Percentiles rank a stretch among this genome's conserved stretches.
Conservation (phyloP, 2,329 filamentous ascomycete genomes). For the Akanthomyces dipterigenus region DNA sequence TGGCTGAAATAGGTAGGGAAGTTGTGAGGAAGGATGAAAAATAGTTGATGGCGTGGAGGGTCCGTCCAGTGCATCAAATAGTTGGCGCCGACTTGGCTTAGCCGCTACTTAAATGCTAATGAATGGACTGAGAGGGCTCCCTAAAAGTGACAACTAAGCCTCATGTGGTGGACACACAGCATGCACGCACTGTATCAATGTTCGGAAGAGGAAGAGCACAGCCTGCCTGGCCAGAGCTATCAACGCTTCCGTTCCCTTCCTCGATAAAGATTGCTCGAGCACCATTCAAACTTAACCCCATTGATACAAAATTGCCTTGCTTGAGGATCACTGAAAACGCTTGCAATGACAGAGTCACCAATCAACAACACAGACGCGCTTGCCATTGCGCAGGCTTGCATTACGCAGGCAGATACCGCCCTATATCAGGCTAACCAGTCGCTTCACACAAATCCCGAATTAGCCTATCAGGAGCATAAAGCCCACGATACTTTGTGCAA, state of each 20-base stretch:
- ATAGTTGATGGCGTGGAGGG: not conserved
- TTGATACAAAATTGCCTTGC: too few species aligned
- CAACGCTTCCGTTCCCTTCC: too few species aligned
- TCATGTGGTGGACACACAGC: too few species aligned
- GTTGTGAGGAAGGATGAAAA: too few species aligned
- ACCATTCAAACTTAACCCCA: too few species aligned
- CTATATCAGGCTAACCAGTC: constrained; percentile 17
- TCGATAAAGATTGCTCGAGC: too few species aligned
- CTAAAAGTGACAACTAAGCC: too few species aligned
- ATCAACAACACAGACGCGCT: constrained; percentile 5
- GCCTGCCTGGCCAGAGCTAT: too few species aligned
- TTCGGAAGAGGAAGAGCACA: too few species aligned
- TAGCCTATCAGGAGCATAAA: constrained; percentile 42
- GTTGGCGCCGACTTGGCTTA: not conserved
- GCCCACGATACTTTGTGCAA: constrained; percentile 44
- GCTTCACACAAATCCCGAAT: constrained; percentile 40
- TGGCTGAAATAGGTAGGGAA: not conserved
- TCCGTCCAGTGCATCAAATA: not conserved
- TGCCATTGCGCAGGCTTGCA: constrained; percentile 15
- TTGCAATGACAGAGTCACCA: not conserved
- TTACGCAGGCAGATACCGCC: constrained; percentile 16
- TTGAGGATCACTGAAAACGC: not conserved
- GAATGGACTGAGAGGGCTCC: too few species aligned
- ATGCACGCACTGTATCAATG: too few species aligned
- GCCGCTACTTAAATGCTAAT: not conserved